phyloP scores from a whole-genome alignment of 495 filamentous ascomycete genomes.

The Tuber calosporum region DNA sequence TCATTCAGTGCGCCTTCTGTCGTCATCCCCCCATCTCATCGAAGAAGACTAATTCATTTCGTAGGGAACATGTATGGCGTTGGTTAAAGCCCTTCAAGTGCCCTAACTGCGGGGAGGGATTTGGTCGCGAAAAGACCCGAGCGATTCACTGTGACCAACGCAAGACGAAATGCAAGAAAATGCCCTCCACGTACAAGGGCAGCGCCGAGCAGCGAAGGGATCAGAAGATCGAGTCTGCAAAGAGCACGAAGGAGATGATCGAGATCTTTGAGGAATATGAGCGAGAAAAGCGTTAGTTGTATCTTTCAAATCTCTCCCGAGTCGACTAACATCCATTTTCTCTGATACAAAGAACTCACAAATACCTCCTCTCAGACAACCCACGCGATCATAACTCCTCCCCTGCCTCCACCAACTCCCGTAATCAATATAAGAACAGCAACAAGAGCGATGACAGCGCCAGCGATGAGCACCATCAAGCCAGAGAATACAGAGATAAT shows the following conservation, averaged over 20 bases:
- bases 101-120: constrained; percentile 32
- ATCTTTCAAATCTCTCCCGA: neutral
- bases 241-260: constrained; percentile 38
- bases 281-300: constrained; percentile 25
- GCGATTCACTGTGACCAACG: constrained; percentile 37
- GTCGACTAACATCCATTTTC: constrained; percentile 9
- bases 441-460: neutral
- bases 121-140: constrained; percentile 40
- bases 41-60: constrained; percentile 14
- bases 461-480: neutral
- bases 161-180: constrained; percentile 35
- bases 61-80: constrained; percentile 40
- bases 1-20: neutral
- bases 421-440: neutral
- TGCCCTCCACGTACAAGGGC: constrained; percentile 24
- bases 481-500: neutral
- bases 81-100: constrained; percentile 40
- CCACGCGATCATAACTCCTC: neutral
- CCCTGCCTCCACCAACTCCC: neutral
- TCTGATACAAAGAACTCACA: constrained; percentile 20
- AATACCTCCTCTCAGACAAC: neutral
- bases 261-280: constrained; percentile 37
- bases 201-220: constrained; percentile 33
- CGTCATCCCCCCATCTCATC: neutral
- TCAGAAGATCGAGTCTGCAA: constrained; percentile 29